Evolutionary conservation across 2,329 filamentous ascomycete genomes (phyloP), one percentile per base, ranked within the genome.

Genomic region (Fonsecaea nubica): DNA sequence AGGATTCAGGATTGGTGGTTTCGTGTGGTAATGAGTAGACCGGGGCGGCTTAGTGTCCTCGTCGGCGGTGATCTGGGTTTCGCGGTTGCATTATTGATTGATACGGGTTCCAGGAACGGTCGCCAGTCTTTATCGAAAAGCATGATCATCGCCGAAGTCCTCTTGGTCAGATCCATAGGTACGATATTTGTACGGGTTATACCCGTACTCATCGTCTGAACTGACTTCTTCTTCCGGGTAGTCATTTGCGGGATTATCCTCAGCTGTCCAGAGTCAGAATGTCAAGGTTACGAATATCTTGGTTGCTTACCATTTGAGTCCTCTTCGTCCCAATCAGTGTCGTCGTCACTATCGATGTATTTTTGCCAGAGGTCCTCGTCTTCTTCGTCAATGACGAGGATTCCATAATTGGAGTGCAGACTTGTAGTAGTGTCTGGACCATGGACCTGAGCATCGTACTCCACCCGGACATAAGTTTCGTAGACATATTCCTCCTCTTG

Each of bases 401-500:
- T 76, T 42, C 83, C 84, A 35, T 81, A 69, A 25, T 68, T 69
- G 42, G 36, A 35, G 8, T 62, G 50, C 6, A 61, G 30, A n/a
- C 35, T 35, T 21, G 25, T 40, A 13, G 38, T 33, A 21, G 30
- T 33, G 1, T 9, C 25, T 18, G 70, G 66, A n/a, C 76, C 74
- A 1, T 68, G 36, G 13, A 76, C 73, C 18, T 80, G 68, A 25
- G 65, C 63, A 45, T 68, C 64, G 13, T 67, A 60, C n/a, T 76
- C 77, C 18, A 82, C 79, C 2, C 86, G 84, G 50, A 88, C 78
- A 74, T 88, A 89, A 9, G 85, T 87, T 71, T 89, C 87, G 75
- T 87, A 88, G 64, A 89, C 85, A 73, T 86, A 89, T 53, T 86
- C 84, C 25, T 74, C 77, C n/a, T 83, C 82, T 21, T 80, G 79